Evolutionary conservation across 75 land plant genomes (phyloP).

Genomic region (Isoetes taiwanensis): DNA sequence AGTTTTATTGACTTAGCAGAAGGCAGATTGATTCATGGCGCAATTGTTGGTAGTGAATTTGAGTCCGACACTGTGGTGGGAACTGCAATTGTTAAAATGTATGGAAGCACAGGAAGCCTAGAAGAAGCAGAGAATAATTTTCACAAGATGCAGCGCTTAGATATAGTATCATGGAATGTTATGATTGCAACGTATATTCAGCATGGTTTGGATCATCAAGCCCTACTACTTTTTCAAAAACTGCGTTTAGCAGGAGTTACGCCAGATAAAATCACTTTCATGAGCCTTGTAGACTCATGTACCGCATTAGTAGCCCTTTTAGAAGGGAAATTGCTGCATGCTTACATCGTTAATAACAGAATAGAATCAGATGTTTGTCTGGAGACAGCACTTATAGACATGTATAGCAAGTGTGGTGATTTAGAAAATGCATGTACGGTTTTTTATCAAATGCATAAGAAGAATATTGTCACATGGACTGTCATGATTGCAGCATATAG

Average conservation of each 20-base stretch:
- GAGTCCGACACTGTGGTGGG: slow-evolving; percentile 5
- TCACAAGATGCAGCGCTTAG: neutral
- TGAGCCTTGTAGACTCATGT: slow-evolving; percentile 34
- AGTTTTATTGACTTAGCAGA: too few relatives aligned
- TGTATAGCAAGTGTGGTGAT: slow-evolving; percentile 2
- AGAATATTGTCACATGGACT: neutral
- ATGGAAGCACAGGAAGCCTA: neutral
- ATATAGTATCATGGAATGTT: slow-evolving; percentile 10
- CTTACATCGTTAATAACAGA: too few relatives aligned
- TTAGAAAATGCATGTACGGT: neutral
- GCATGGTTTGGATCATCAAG: slow-evolving; percentile 5
- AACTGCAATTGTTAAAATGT: neutral
- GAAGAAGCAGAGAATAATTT: slow-evolving; percentile 5
- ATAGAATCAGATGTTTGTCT: neutral
- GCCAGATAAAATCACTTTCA: slow-evolving; percentile 40
- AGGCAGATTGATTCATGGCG: too few relatives aligned
- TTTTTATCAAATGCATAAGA: neutral
- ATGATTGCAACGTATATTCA: slow-evolving; percentile 6
- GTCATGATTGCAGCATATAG: neutral
- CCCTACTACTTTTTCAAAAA: slow-evolving; percentile 8
- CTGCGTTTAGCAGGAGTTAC: too few relatives aligned
- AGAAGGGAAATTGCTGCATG: too few relatives aligned
- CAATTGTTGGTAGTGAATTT: neutral
- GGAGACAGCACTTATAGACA: neutral
- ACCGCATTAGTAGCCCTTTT: too few relatives aligned